Conservation (phyloP, 2,329 filamentous ascomycete species). For the Fusarium concolor region DNA sequence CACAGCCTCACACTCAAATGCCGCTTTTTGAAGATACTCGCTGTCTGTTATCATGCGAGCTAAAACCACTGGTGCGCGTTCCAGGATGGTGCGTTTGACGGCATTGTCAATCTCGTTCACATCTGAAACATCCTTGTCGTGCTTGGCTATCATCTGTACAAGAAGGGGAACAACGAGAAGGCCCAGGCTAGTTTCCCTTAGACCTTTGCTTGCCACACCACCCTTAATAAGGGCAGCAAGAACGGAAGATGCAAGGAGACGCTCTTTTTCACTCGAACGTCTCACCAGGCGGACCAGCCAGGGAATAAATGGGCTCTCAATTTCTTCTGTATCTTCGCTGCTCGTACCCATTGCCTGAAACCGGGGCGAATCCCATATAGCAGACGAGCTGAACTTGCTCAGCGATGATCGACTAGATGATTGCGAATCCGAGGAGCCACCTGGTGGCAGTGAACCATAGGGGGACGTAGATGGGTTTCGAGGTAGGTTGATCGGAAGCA, state of each 20-base stretch:
- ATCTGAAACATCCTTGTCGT: slow-evolving; percentile 59
- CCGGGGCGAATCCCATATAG: slow-evolving; percentile 50
- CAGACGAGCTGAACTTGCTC: slow-evolving; percentile 46
- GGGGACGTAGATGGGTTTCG: slow-evolving; percentile 45
- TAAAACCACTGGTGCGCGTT: slow-evolving; percentile 79
- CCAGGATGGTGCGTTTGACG: slow-evolving; percentile 61
- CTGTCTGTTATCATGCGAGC: slow-evolving; percentile 84
- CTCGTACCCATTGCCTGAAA: slow-evolving; percentile 44
- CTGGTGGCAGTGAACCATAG: slow-evolving; percentile 27
- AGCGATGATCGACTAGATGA: slow-evolving; percentile 47
- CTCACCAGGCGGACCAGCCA: slow-evolving; percentile 77
- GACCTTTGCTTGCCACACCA: slow-evolving; percentile 70
- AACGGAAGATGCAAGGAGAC: slow-evolving; percentile 76
- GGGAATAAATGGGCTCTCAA: slow-evolving; percentile 77
- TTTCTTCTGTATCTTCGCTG: slow-evolving; percentile 63
- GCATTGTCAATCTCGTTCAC: slow-evolving; percentile 53
- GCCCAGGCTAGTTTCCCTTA: slow-evolving; percentile 72
- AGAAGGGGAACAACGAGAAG: slow-evolving; percentile 77
- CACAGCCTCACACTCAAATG: slow-evolving; percentile 72
- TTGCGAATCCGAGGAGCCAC: slow-evolving; percentile 43
- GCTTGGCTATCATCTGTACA: slow-evolving; percentile 67
- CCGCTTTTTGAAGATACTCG: slow-evolving; percentile 82
- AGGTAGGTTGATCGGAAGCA: slow-evolving; percentile 64
- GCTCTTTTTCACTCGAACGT: slow-evolving; percentile 66
- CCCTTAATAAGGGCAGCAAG: slow-evolving; percentile 77